Evolutionary conservation across 108 stramenopile genomes (phyloP).

Genomic region (Cyclotella sp.): DNA sequence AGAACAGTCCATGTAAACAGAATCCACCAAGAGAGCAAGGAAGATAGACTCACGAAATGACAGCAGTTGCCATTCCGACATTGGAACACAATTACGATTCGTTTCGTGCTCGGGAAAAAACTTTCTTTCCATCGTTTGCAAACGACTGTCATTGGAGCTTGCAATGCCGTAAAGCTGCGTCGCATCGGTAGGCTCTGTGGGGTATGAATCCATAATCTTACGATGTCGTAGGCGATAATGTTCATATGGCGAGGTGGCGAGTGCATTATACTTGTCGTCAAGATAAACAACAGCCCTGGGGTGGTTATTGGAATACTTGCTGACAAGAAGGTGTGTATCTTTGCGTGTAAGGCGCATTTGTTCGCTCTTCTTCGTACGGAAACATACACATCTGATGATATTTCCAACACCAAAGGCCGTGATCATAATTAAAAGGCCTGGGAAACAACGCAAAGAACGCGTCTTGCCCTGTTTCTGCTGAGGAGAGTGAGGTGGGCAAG

Average conservation of each 20-base stretch:
- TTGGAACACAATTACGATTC: constrained; percentile 33
- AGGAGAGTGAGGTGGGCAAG: neutral
- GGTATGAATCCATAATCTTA: constrained; percentile 9
- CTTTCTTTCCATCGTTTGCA: constrained; percentile 31
- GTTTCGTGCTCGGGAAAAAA: constrained; percentile 46
- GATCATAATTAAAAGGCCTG: neutral
- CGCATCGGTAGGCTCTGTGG: constrained; percentile 37
- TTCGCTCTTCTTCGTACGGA: neutral
- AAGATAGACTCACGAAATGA: constrained; percentile 33
- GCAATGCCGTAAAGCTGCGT: constrained; percentile 36
- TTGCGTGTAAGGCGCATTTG: neutral
- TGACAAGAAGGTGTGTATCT: neutral
- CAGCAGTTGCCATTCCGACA: constrained; percentile 32
- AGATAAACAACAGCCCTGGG: neutral
- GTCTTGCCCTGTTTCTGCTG: neutral
- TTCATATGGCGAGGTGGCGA: neutral
- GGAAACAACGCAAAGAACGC: neutral
- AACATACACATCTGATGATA: neutral
- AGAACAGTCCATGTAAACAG: neutral
- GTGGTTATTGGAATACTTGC: neutral
- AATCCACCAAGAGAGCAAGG: neutral
- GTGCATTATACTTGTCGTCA: neutral
- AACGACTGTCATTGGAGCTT: constrained; percentile 27
- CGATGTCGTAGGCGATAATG: neutral
- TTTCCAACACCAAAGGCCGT: neutral